phyloP scores from a whole-genome alignment of 345 rosid genomes.

The Brassica nigra region DNA sequence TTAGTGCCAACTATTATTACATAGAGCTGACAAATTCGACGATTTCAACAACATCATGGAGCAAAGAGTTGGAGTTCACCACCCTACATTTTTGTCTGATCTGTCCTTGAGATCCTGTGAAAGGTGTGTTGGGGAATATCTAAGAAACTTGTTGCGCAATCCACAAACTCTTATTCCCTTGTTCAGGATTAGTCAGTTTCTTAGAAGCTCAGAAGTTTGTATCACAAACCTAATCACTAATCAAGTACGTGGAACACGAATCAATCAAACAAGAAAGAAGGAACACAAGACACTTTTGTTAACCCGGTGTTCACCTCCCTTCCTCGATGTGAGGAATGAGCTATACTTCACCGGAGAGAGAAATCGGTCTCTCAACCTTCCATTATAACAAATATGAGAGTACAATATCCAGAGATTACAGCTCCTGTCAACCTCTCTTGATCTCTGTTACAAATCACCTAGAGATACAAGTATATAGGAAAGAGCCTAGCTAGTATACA shows the following conservation, averaged over 20 bases:
- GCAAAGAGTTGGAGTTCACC: slow-evolving; percentile 17
- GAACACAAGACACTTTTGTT: too few species aligned
- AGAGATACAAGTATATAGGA: background rate
- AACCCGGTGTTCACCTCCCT: too few species aligned
- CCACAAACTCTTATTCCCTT: too few species aligned
- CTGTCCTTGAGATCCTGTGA: slow-evolving; percentile 55
- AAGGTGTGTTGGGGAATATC: slow-evolving; percentile 14
- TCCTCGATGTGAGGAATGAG: background rate
- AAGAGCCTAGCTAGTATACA: background rate
- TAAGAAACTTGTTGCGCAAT: too few species aligned
- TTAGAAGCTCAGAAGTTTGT: background rate
- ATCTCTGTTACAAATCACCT: background rate
- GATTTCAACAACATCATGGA: slow-evolving; percentile 4
- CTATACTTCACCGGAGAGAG: background rate
- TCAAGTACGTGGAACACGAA: background rate
- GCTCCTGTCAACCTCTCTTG: background rate
- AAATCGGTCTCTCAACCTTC: background rate
- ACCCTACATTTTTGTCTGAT: slow-evolving; percentile 57
- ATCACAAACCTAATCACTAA: background rate
- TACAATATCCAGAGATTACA: background rate
- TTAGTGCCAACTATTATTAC: slow-evolving; percentile 8
- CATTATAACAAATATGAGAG: background rate
- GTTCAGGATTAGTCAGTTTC: background rate
- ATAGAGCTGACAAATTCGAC: slow-evolving; percentile 16
- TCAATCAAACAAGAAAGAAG: background rate